phyloP scores from a whole-genome alignment of 225 moss, liverwort and hornwort species.

The Neckera pumila region DNA sequence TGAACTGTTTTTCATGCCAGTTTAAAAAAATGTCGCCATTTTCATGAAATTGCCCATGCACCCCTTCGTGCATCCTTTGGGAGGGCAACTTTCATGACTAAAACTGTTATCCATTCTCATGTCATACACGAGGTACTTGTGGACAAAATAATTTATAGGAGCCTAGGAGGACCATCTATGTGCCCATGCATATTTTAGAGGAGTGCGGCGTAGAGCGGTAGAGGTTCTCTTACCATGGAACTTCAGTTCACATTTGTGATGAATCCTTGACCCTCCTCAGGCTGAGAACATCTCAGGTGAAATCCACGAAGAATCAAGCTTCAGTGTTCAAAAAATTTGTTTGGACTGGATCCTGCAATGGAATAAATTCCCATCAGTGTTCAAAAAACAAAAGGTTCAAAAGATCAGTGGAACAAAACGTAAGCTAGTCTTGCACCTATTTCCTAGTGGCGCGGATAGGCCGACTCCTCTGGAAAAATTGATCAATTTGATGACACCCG shows the following conservation, averaged over 20 bases:
- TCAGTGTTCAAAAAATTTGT: background rate
- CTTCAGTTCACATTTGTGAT: background rate
- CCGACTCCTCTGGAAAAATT: background rate
- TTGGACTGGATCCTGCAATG: background rate
- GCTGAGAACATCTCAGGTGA: background rate
- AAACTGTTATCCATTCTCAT: background rate
- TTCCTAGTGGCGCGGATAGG: background rate
- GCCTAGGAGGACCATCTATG: background rate
- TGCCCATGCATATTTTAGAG: too few relatives aligned
- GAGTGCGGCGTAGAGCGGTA: accelerated
- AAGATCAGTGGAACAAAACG: background rate
- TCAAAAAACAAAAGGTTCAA: background rate
- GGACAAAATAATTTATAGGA: background rate
- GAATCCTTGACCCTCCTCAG: background rate
- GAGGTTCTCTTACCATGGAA: background rate
- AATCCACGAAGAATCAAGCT: background rate
- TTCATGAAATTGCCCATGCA: too few relatives aligned
- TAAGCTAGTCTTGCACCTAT: background rate
- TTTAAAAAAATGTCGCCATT: too few relatives aligned
- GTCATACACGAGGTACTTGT: background rate
- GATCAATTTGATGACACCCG: background rate
- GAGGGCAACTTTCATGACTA: background rate
- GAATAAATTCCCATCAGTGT: background rate
- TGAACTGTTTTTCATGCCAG: too few relatives aligned
- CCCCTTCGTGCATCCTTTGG: background rate